Evolutionary conservation across 345 rosid species (phyloP).

Genomic region (Combretum micranthum): DNA sequence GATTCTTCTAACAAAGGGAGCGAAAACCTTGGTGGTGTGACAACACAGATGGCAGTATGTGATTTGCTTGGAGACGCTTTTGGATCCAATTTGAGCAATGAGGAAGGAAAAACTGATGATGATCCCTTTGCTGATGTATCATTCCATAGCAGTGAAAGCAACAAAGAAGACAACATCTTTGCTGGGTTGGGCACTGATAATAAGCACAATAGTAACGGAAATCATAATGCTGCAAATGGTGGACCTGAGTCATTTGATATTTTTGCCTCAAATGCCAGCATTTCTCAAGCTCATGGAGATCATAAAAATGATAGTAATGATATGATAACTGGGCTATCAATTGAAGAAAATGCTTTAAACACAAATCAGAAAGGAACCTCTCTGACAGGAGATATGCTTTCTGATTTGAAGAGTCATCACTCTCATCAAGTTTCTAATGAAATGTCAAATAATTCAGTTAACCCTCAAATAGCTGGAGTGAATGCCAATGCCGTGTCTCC

Average conservation of each 20-base stretch:
- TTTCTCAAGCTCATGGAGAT: conserved; percentile 31
- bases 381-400: conserved; percentile 34
- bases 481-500: conserved; percentile 41
- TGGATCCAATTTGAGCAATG: conserved; percentile 24
- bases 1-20: conserved; percentile 25
- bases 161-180: conserved; percentile 58
- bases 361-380: conserved; percentile 32
- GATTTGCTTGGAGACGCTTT: conserved; percentile 68
- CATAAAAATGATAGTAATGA: conserved; percentile 33
- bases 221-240: conserved; percentile 20
- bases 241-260: conserved; percentile 53
- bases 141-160: conserved; percentile 46
- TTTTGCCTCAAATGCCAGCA: conserved; percentile 41
- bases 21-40: conserved; percentile 31
- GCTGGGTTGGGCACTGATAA: conserved; percentile 63
- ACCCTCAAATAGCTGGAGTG: conserved; percentile 39
- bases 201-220: conserved; percentile 32
- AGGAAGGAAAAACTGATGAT: conserved; percentile 41
- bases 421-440: conserved; percentile 34
- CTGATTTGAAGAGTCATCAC: conserved; percentile 27
- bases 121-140: conserved; percentile 90
- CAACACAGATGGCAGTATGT: conserved; percentile 37
- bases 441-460: conserved; percentile 38
- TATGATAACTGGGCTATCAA: conserved; percentile 58
- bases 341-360: conserved; percentile 31